Conservation (phyloP, 2,329 filamentous ascomycete genomes). For the Chrysoporthe austroafricana region DNA sequence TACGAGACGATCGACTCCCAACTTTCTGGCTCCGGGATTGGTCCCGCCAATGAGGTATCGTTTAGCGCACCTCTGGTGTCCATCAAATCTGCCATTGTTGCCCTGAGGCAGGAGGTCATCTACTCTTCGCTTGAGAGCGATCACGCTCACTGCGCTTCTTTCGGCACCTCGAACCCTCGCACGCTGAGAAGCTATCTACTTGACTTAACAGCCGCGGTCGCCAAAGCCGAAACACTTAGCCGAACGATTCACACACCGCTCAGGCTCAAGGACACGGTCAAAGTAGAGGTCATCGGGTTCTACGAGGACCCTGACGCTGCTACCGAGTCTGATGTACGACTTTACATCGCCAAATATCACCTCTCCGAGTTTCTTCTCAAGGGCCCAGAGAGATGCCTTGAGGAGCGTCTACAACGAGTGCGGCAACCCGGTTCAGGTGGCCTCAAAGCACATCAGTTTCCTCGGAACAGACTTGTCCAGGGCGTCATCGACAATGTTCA, state of each 20-base stretch:
- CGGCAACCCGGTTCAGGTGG: slow-evolving; percentile 2
- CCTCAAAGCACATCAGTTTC: slow-evolving; percentile 5
- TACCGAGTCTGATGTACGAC: slow-evolving; percentile 45
- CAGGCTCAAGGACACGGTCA: slow-evolving; percentile 55
- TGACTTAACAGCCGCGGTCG: slow-evolving; percentile 42
- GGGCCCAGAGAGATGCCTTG: slow-evolving; percentile 59
- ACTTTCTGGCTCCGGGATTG: slow-evolving; percentile 48
- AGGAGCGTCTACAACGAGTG: slow-evolving; percentile 49
- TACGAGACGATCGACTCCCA: slow-evolving; percentile 66
- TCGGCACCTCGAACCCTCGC: slow-evolving; percentile 52
- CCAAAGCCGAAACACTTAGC: slow-evolving; percentile 43
- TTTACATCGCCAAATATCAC: slow-evolving; percentile 56
- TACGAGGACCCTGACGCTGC: slow-evolving; percentile 56
- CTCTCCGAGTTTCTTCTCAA: slow-evolving; percentile 58
- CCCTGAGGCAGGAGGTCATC: slow-evolving; percentile 55
- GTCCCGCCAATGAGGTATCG: slow-evolving; percentile 50
- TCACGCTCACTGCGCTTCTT: slow-evolving; percentile 59
- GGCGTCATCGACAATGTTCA: slow-evolving; percentile 36
- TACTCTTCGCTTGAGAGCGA: slow-evolving; percentile 56
- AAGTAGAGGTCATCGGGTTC: slow-evolving; percentile 62
- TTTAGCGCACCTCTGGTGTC: slow-evolving; percentile 64
- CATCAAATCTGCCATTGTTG: slow-evolving; percentile 57
- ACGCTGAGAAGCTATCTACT: slow-evolving; percentile 49
- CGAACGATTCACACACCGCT: slow-evolving; percentile 48
- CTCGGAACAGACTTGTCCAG: slow-evolving; percentile 20